phyloP scores from a whole-genome alignment of 495 filamentous ascomycete species.

The Hypomontagnella submonticulosa region DNA sequence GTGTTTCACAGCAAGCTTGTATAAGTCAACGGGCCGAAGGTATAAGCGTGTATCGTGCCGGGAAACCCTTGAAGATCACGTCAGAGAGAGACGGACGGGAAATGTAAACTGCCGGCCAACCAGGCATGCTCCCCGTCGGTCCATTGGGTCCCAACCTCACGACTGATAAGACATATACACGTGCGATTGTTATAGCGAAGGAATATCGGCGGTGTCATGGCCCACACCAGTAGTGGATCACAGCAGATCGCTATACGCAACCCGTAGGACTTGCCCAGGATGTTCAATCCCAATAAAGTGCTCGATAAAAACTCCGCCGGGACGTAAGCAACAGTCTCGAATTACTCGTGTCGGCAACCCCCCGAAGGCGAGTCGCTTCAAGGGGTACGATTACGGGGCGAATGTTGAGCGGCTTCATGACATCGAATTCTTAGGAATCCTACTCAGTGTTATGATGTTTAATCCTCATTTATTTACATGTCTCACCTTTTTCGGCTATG shows the following conservation, averaged over 20 bases:
- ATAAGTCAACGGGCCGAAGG: conserved; percentile 15
- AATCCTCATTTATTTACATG: not conserved
- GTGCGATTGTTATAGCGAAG: conserved; percentile 33
- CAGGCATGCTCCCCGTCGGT: not conserved
- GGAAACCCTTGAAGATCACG: conserved; percentile 14
- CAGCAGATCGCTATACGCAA: conserved; percentile 2
- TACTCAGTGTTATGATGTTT: too few relatives aligned
- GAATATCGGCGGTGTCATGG: conserved; percentile 8
- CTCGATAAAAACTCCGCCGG: conserved; percentile 36
- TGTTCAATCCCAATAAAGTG: conserved; percentile 26
- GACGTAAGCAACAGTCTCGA: conserved; percentile 10
- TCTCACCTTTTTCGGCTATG: not conserved
- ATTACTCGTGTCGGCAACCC: not conserved
- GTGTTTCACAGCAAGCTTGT: conserved; percentile 31
- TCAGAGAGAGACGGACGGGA: conserved; percentile 1
- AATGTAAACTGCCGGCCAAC: conserved; percentile 12
- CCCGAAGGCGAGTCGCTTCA: conserved; percentile 1
- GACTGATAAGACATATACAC: conserved; percentile 24
- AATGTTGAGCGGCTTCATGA: conserved; percentile 9
- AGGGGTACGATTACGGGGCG: conserved; percentile 15
- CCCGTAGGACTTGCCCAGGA: not conserved
- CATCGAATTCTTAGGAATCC: not conserved
- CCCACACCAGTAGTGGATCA: conserved; percentile 1
- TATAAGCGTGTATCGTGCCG: conserved; percentile 19
- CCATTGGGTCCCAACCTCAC: not conserved